These are phyloP conservation scores for Penicillium hordei DNA, from an alignment of 2,329 filamentous ascomycete species.

Conservation along the genomic window DNA sequence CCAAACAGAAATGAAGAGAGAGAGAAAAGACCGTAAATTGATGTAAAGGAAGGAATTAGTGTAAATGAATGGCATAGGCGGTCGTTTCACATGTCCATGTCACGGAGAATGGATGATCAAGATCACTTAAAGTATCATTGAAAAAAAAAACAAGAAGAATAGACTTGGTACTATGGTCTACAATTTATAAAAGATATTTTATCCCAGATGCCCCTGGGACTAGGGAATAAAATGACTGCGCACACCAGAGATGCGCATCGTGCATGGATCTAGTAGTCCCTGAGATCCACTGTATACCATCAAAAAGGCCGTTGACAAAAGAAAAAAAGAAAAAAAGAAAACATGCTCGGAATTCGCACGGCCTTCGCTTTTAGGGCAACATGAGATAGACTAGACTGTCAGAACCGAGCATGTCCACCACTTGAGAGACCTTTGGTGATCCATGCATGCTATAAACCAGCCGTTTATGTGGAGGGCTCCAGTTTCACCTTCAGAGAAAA, in stretches of 20 bases:
- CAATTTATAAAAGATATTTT: slow-evolving; percentile 2
- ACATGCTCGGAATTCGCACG: not conserved
- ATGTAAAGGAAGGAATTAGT: not conserved
- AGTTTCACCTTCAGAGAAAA: not conserved
- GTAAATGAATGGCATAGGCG: slow-evolving; percentile 1
- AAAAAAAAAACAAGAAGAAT: not conserved
- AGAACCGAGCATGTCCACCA: not conserved
- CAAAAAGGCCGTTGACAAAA: not conserved
- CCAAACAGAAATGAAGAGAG: not conserved
- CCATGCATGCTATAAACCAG: not conserved
- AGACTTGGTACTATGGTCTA: not conserved
- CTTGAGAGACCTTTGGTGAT: not conserved
- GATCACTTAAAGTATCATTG: not conserved
- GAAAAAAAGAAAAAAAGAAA: not conserved
- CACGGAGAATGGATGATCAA: not conserved
- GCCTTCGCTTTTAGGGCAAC: not conserved
- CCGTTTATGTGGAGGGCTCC: not conserved
- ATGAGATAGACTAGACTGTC: not conserved
- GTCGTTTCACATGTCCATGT: slow-evolving; percentile 2
- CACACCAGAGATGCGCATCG: not conserved
- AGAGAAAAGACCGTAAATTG: not conserved
- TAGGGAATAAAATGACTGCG: slow-evolving; percentile 3
- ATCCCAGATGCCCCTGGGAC: not conserved
- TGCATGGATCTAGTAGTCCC: slow-evolving; percentile 6
- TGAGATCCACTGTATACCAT: slow-evolving; percentile 2